phyloP scores from a whole-genome alignment of 106 monocot species.

The Dendrobium nobile region DNA sequence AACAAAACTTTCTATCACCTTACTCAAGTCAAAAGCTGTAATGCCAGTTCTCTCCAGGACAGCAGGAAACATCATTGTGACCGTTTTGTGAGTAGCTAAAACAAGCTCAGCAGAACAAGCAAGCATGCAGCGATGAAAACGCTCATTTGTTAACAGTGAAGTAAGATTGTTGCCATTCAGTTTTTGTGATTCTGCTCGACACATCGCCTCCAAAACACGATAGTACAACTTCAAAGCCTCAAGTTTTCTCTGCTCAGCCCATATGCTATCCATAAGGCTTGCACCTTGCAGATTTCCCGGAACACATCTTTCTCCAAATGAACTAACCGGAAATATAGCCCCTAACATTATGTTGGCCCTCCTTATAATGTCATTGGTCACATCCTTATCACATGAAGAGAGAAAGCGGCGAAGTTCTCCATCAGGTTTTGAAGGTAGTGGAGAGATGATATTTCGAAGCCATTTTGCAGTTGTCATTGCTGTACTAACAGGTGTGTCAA shows the following conservation, averaged over 20 bases:
- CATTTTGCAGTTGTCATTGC: conserved; percentile 98
- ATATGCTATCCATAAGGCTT: conserved; percentile 67
- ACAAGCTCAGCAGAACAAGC: conserved; percentile 97
- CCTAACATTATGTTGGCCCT: conserved; percentile 70
- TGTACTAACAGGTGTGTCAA: conserved; percentile 74
- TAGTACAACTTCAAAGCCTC: conserved; percentile 91
- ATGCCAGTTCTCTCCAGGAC: conserved; percentile 90
- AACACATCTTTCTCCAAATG: conserved; percentile 42
- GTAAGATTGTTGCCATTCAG: conserved; percentile 65
- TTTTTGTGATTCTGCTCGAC: conserved; percentile 71
- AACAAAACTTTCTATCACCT: conserved; percentile 93
- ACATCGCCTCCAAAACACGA: conserved; percentile 88
- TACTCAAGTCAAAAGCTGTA: conserved; percentile 92
- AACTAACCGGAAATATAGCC: conserved; percentile 65
- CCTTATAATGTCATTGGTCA: conserved; percentile 49
- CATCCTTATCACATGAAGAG: conserved; percentile 59
- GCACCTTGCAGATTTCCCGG: conserved; percentile 33
- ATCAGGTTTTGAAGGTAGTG: conserved; percentile 72
- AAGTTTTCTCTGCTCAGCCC: conserved; percentile 91
- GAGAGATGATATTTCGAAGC: conserved; percentile 73
- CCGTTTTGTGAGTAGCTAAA: conserved; percentile 88
- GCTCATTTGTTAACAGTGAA: conserved; percentile 67
- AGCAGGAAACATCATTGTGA: conserved; percentile 85
- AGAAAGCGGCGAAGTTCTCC: conserved; percentile 61
- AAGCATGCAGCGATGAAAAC: conserved; percentile 95